A percentile compares a stretch with the other conserved stretches of the same genome.
Evolutionary conservation across 176 grass and related monocot genomes (phyloP).

Genomic region (Phoenix roebelenii): DNA sequence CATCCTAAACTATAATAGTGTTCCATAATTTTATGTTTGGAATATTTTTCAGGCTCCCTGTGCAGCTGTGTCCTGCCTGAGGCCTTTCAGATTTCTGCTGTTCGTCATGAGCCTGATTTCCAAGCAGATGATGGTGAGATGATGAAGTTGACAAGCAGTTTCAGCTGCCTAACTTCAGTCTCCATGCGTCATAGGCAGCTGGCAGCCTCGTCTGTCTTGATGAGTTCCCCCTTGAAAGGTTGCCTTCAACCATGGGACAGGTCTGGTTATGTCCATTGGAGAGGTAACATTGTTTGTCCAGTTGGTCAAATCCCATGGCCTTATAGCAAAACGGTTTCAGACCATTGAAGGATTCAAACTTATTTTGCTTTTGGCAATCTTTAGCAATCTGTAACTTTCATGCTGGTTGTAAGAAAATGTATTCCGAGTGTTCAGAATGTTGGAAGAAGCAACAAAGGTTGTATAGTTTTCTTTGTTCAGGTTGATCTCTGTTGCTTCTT

Average conservation of each 20-base stretch:
- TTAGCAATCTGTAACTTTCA: too few species aligned
- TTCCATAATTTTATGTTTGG: too few species aligned
- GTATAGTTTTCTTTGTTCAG: too few species aligned
- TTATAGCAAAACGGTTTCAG: too few species aligned
- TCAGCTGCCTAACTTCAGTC: constrained; percentile 83
- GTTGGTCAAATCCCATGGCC: too few species aligned
- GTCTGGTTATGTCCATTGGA: constrained; percentile 15
- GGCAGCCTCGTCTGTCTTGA: constrained; percentile 48
- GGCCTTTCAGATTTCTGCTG: constrained; percentile 70
- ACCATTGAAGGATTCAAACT: too few species aligned
- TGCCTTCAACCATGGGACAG: constrained; percentile 27
- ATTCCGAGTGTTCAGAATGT: too few species aligned
- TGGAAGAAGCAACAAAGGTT: too few species aligned
- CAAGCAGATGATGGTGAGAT: constrained; percentile 69
- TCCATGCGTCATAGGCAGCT: constrained; percentile 58
- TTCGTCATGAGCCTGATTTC: constrained; percentile 51
- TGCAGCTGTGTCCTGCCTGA: constrained; percentile 83
- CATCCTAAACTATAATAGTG: too few species aligned
- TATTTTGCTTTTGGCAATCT: too few species aligned
- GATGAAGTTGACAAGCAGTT: constrained; percentile 43
- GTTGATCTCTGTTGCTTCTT: too few species aligned
- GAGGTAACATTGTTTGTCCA: constrained; percentile 16
- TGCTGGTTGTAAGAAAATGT: too few species aligned
- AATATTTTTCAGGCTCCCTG: constrained; percentile 42
- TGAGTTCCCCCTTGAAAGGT: constrained; percentile 40